Conservation (phyloP, 192 early-diverging fungal species). For the Entrophospora sp. region DNA sequence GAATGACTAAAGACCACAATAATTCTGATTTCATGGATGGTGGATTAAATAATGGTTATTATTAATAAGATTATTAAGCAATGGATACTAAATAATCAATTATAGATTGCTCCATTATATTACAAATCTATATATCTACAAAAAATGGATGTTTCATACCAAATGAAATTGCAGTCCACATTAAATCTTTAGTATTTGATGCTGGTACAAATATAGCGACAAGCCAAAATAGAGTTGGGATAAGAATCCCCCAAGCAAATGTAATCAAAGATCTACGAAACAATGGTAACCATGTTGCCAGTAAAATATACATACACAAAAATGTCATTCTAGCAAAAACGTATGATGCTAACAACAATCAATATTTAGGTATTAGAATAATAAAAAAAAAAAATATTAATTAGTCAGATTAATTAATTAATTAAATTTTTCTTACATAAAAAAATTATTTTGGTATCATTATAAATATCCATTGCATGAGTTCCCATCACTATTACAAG, state of each 20-base stretch:
- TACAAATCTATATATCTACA: too few relatives aligned
- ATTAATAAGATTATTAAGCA: too few relatives aligned
- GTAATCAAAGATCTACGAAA: constrained; percentile 6
- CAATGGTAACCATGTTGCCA: constrained; percentile 3
- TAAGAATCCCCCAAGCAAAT: constrained; percentile 11
- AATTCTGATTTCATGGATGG: too few relatives aligned
- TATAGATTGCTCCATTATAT: too few relatives aligned
- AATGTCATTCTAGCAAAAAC: constrained; percentile 1
- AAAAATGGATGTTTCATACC: not conserved
- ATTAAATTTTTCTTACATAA: too few relatives aligned
- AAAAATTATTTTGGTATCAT: not conserved
- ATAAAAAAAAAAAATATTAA: not conserved
- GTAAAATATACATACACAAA: not conserved
- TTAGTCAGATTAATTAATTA: too few relatives aligned
- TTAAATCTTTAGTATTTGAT: not conserved
- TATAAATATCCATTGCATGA: constrained; percentile 1
- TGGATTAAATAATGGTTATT: too few relatives aligned
- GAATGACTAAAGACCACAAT: not conserved
- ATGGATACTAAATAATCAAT: too few relatives aligned
- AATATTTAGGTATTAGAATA: not conserved
- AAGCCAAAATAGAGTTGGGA: constrained; percentile 9
- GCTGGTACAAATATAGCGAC: not conserved
- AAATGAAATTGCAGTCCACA: constrained; percentile 2
- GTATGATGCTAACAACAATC: not conserved
- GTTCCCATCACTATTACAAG: constrained; percentile 17